These are phyloP conservation scores for Epichloe scottii DNA, from an alignment of 2,329 filamentous ascomycete species.

Conservation along the genomic window DNA sequence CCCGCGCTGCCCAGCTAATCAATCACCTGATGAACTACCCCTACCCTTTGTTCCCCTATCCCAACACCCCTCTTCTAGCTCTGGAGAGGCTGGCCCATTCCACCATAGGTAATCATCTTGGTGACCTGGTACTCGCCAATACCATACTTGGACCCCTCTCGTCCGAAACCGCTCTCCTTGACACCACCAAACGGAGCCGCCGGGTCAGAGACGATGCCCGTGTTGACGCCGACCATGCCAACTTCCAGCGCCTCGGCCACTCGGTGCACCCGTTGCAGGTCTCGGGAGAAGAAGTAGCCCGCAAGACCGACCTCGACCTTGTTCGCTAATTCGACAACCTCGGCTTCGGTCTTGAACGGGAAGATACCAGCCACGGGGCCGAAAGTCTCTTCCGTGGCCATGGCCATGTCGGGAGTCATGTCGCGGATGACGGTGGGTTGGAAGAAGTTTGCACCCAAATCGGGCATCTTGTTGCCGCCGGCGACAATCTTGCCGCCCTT, in stretches of 20 bases:
- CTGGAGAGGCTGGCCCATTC: slow-evolving; percentile 43
- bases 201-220: slow-evolving; percentile 50
- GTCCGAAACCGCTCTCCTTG: slow-evolving; percentile 70
- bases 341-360: slow-evolving; percentile 75
- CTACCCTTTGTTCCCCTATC: too few relatives aligned
- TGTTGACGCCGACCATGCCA: slow-evolving; percentile 81
- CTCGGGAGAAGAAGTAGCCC: slow-evolving; percentile 78
- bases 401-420: slow-evolving; percentile 74
- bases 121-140: slow-evolving; percentile 64
- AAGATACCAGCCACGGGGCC: slow-evolving; percentile 87
- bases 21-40: too few relatives aligned
- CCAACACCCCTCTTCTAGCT: slow-evolving; percentile 12
- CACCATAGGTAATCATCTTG: slow-evolving; percentile 49
- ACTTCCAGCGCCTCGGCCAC: slow-evolving; percentile 63
- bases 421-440: slow-evolving; percentile 79
- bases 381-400: slow-evolving; percentile 86
- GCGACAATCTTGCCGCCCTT: slow-evolving; percentile 66
- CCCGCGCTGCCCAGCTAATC: too few relatives aligned
- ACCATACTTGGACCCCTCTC: slow-evolving; percentile 67
- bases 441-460: slow-evolving; percentile 77
- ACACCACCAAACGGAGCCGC: slow-evolving; percentile 63
- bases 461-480: slow-evolving; percentile 61
- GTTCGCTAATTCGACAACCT: slow-evolving; percentile 79
- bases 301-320: slow-evolving; percentile 73
- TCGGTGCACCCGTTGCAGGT: slow-evolving; percentile 45